Conservation (phyloP, 2,329 filamentous ascomycete species). For the Xylariomycetidae sp. region DNA sequence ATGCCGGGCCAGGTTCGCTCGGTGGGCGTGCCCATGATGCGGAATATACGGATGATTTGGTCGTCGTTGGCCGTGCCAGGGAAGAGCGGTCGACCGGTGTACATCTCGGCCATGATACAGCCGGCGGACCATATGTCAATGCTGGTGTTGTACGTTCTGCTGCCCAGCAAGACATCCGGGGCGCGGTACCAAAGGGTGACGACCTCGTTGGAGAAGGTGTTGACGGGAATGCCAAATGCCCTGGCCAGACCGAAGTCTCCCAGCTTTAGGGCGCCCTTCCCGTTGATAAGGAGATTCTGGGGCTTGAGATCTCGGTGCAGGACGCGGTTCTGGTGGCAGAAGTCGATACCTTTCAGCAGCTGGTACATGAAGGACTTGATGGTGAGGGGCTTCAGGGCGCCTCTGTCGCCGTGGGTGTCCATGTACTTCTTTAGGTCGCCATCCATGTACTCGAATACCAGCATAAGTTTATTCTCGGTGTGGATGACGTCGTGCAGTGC, state of each 20-base stretch:
- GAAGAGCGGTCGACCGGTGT: slow-evolving; percentile 90
- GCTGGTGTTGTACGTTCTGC: slow-evolving; percentile 96
- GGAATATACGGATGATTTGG: slow-evolving; percentile 94
- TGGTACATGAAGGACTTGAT: slow-evolving; percentile 99
- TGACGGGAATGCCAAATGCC: slow-evolving; percentile 94
- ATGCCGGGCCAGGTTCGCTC: slow-evolving; percentile 96
- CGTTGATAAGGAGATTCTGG: slow-evolving; percentile 94
- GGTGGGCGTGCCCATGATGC: slow-evolving; percentile 95
- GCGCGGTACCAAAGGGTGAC: slow-evolving; percentile 98
- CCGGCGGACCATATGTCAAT: slow-evolving; percentile 99
- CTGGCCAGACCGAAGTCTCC: slow-evolving; percentile 92
- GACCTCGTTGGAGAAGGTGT: slow-evolving; percentile 97
- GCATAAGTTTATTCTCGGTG: slow-evolving; percentile 99
- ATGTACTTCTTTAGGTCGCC: slow-evolving; percentile 98
- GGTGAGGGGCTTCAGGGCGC: slow-evolving; percentile 79
- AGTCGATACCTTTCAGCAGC: slow-evolving; percentile 89
- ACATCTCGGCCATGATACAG: slow-evolving; percentile 99
- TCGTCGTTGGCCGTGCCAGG: slow-evolving; percentile 98
- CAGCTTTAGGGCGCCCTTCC: slow-evolving; percentile 82
- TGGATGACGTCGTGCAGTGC: slow-evolving; percentile 97
- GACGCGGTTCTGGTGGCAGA: slow-evolving; percentile 96
- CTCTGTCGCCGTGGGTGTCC: slow-evolving; percentile 86
- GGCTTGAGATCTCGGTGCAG: slow-evolving; percentile 94
- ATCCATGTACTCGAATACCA: slow-evolving; percentile 99
- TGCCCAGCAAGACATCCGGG: slow-evolving; percentile 89